Evolutionary conservation across 2,329 filamentous ascomycete genomes (phyloP).

Genomic region (Claviceps quebecensis): DNA sequence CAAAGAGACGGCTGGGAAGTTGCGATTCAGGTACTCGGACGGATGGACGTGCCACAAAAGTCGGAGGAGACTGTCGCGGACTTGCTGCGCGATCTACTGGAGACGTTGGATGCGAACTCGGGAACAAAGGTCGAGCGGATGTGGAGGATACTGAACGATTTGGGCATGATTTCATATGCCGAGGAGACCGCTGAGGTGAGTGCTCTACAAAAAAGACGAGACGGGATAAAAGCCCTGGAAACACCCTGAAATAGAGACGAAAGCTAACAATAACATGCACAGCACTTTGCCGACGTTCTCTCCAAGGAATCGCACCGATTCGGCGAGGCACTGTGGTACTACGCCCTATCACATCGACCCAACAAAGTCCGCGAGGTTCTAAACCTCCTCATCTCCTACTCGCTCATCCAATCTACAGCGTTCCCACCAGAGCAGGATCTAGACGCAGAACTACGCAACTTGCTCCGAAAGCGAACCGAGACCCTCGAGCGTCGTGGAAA

Average conservation of each 20-base stretch:
- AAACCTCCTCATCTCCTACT: slow-evolving; percentile 76
- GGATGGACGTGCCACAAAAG: slow-evolving; percentile 58
- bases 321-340: slow-evolving; percentile 80
- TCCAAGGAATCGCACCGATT: slow-evolving; percentile 61
- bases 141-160: slow-evolving; percentile 60
- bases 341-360: slow-evolving; percentile 66
- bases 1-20: slow-evolving; percentile 73
- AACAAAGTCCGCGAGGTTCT: slow-evolving; percentile 74
- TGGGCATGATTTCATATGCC: slow-evolving; percentile 67
- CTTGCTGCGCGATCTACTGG: slow-evolving; percentile 54
- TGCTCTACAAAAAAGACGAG: slow-evolving; percentile 5
- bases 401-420: slow-evolving; percentile 68
- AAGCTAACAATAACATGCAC: slow-evolving; percentile 13
- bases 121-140: slow-evolving; percentile 66
- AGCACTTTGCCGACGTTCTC: slow-evolving; percentile 65
- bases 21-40: slow-evolving; percentile 66
- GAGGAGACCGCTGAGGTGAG: slow-evolving; percentile 70
- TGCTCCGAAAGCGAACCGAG: slow-evolving; percentile 58
- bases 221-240: too few species aligned
- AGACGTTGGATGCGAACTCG: slow-evolving; percentile 48
- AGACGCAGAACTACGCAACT: slow-evolving; percentile 53
- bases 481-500: slow-evolving; percentile 59
- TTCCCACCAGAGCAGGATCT: slow-evolving; percentile 61
- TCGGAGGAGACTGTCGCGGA: slow-evolving; percentile 63
- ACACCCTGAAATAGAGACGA: not conserved